Evolutionary conservation across 2,329 filamentous ascomycete genomes (phyloP), one percentile per base, ranked within the genome.

Genomic region (Ophidiomyces ophidiicola): DNA sequence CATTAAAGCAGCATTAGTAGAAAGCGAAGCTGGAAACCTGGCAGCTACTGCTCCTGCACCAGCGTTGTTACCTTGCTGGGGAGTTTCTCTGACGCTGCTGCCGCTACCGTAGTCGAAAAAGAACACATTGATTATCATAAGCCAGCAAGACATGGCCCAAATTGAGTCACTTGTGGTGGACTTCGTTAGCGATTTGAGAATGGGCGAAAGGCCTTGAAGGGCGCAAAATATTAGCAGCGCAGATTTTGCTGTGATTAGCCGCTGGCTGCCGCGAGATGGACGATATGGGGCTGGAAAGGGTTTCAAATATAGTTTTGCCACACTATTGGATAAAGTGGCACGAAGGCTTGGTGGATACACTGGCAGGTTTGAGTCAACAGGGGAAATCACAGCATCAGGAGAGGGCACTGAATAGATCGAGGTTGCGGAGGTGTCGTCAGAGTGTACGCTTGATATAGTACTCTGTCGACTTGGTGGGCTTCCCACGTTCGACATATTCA

Each of bases 1-100:
- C 86, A 96, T 96, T 37, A 98, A 71, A 1, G 88, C 90, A 1
- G 90, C 90, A 49, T 96, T 98, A 17, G 90, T 98, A 6, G 85
- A 93, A 4, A 96, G 70, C 3, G 76, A 72, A 20, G 72, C 72
- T 1, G 72, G 72, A 32, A 71, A 71, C 33, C 66, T 69, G 18
- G 61, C 62, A 41, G 60, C 60, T 46, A 54, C 57, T 18, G 59
- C 56, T 48, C 58, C 57, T 39, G 62, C 57, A 7, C 41, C 45
- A 11, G 37, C 30, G 10, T 17, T 26, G 29, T 34, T 18, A 35
- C 39, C 21, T 38, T 44, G 32, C 37, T 33, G 21, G 28, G n/a
- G 14, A 25, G 32, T 25, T 10, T 39, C 29, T 15, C n/a, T 33
- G 20, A 33, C 30, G 10, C 33, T n/a, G 10, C 19, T 20, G n/a